Conservation (phyloP, 768 basidiomycete species). For the Mycena olivaceomarginata region DNA sequence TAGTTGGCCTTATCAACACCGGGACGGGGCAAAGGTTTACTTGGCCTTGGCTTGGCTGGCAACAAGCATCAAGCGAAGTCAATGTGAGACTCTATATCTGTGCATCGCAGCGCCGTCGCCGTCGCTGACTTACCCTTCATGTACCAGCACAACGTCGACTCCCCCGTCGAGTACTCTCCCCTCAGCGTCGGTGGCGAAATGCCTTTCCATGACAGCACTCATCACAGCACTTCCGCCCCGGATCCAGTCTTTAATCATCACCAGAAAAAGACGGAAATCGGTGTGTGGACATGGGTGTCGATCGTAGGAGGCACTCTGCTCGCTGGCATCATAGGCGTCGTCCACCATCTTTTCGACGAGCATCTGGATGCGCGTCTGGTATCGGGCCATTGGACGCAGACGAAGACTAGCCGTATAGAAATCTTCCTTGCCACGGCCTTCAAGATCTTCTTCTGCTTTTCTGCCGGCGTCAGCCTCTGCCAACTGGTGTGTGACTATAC, state of each 20-base stretch:
- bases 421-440: constrained; percentile 4
- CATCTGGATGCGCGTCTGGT: neutral
- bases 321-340: neutral
- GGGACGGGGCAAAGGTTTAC: no score
- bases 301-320: neutral
- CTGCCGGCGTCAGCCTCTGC: constrained; percentile 10
- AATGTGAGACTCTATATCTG: no score
- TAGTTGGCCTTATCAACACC: no score
- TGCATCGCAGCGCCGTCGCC: no score
- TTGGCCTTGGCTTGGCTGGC: no score
- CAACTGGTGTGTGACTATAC: constrained; percentile 10
- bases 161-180: neutral
- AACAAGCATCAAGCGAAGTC: no score
- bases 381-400: neutral
- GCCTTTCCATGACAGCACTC: neutral
- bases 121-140: neutral
- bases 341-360: neutral
- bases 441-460: constrained; percentile 18
- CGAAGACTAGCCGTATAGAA: neutral
- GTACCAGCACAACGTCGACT: neutral
- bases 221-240: neutral
- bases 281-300: neutral
- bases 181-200: neutral
- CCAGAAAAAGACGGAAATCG: neutral
- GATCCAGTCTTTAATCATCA: neutral